phyloP scores from a whole-genome alignment of 768 basidiomycete species.

The Galerina marginata region DNA sequence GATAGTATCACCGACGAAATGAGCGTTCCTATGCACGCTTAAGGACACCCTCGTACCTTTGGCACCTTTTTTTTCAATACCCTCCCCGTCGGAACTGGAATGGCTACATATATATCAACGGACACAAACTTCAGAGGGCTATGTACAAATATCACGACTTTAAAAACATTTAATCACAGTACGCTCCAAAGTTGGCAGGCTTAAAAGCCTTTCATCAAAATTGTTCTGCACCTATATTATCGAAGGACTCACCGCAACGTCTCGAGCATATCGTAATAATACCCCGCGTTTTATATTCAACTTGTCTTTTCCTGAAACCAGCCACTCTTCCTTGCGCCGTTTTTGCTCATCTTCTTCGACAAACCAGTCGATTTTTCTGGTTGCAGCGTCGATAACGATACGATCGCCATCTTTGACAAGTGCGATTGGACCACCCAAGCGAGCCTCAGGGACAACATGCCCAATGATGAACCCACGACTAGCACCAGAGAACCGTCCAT shows the following conservation, averaged over 20 bases:
- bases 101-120: not conserved
- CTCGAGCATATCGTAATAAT: constrained; percentile 80
- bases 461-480: constrained; percentile 62
- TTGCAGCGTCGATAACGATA: constrained; percentile 75
- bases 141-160: not conserved
- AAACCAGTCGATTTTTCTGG: constrained; percentile 71
- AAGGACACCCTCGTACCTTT: no score
- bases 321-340: constrained; percentile 69
- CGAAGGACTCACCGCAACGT: constrained; percentile 75
- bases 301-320: constrained; percentile 63
- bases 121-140: not conserved
- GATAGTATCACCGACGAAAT: constrained; percentile 23
- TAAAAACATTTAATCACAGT: constrained; percentile 65
- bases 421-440: constrained; percentile 85
- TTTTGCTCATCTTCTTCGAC: constrained; percentile 71
- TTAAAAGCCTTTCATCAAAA: constrained; percentile 30
- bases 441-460: constrained; percentile 66
- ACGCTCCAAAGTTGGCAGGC: constrained; percentile 85
- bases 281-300: constrained; percentile 77
- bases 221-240: not conserved
- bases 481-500: constrained; percentile 90
- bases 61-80: not conserved
- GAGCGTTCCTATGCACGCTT: constrained; percentile 11
- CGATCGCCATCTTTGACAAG: constrained; percentile 84
- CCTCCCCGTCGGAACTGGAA: not conserved